Evolutionary conservation across 2,329 filamentous ascomycete genomes (phyloP).

Genomic region (Botrytis squamosa): DNA sequence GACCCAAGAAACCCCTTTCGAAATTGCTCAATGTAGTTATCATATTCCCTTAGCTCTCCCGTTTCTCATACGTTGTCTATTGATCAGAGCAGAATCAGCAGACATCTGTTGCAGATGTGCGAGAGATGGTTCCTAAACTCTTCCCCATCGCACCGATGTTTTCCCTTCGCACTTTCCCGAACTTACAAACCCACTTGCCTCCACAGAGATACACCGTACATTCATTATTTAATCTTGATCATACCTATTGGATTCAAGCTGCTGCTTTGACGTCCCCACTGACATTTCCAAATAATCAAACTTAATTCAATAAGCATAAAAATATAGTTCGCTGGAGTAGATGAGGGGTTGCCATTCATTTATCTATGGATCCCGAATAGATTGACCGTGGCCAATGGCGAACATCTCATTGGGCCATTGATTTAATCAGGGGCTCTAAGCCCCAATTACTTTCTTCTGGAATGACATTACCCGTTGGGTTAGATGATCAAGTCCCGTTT

Average conservation of each 20-base stretch:
- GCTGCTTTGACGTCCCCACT: not conserved
- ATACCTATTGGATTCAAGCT: not conserved
- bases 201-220: not conserved
- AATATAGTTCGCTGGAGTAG: not conserved
- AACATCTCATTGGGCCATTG: not conserved
- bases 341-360: not conserved
- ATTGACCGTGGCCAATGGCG: not conserved
- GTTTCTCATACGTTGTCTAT: not conserved
- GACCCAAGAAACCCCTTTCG: not conserved
- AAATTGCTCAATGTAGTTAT: not conserved
- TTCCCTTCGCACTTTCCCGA: not conserved
- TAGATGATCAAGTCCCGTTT: not conserved
- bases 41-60: not conserved
- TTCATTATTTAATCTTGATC: no score
- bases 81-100: not conserved
- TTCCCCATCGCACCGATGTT: not conserved
- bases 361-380: not conserved
- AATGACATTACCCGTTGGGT: not conserved
- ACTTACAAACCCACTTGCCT: not conserved
- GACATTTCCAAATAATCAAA: no score
- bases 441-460: not conserved
- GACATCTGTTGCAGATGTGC: not conserved
- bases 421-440: not conserved
- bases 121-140: not conserved
- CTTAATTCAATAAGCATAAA: not conserved